Evolutionary conservation across 2,329 filamentous ascomycete genomes (phyloP).

Genomic region (Verticillium nonalfalfae): DNA sequence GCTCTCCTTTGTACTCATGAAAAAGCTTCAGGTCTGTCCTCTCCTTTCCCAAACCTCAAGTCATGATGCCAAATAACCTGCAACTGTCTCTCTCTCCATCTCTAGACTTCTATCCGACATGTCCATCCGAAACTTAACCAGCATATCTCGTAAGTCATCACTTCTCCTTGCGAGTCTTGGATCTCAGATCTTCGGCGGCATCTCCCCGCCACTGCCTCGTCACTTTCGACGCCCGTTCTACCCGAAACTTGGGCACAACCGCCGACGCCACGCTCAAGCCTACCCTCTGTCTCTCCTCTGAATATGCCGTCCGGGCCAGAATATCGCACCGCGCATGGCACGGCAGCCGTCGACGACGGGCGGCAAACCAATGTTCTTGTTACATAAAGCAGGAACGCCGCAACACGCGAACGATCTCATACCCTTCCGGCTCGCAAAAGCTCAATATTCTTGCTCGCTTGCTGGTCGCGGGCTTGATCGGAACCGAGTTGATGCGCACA

Average conservation of each 20-base stretch:
- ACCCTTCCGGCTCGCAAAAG: not conserved
- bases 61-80: no score
- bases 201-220: not conserved
- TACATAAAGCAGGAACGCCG: not conserved
- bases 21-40: no score
- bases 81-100: no score
- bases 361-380: not conserved
- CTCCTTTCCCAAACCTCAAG: no score
- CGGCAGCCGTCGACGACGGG: not conserved
- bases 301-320: not conserved
- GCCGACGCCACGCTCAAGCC: no score
- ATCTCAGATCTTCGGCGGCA: not conserved
- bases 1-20: no score
- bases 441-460: not conserved
- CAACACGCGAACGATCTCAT: not conserved
- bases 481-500: not conserved
- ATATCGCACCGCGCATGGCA: not conserved
- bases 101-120: no score
- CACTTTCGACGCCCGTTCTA: not conserved
- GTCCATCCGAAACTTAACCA: not conserved
- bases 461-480: not conserved
- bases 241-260: no score
- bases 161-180: not conserved
- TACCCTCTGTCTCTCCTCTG: not conserved
- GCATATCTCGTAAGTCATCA: not conserved